Evolutionary conservation across 2,329 filamentous ascomycete species (phyloP), one percentile per base, ranked within the genome.

Genomic region (Fusarium irregulare): DNA sequence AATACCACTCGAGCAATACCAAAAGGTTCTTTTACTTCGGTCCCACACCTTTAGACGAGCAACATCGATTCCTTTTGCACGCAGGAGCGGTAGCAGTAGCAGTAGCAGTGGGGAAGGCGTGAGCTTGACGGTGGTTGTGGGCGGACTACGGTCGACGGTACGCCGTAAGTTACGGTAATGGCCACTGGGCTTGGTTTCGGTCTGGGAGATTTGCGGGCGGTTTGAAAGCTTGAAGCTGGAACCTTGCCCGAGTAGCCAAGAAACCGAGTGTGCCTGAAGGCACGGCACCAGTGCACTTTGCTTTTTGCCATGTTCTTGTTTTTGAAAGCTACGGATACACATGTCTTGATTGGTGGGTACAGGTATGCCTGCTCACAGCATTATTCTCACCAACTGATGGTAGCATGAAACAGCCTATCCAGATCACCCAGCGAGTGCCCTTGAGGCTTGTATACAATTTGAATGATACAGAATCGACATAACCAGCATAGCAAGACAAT

Each of bases 341-440:
- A 47, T 48, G 14, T 40, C 57, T 65, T 69, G 62, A 73, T 74
- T 74, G 72, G 71, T 74, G 72, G 71, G 49, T 51, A 56, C 47
- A 50, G 56, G 40, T 45, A 21, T 47, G 21, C 28, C 50, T 47
- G 34, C 27, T 51, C 45, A 51, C 48, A 68, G 64, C 49, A 27
- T 49, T 67, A 67, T 69, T 64, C 64, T 69, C 66, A 65, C 58
- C 30, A 54, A 64, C 37, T 41, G 25, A 42, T 45, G 21, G 56
- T 37, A 62, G 42, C 50, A 28, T 54, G 45, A 32, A 42, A 51
- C 49, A 51, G 49, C n/a, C 30, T 50, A 37, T 37, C 25, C 21
- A 27, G 16, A 37, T 37, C 28, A 40, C 21, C 23, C 32, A 27
- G 32, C 28, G 20, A 49, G 16, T 34, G 21, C 27, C n/a, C n/a